Percentiles rank a stretch among this genome's conserved stretches.
These are phyloP conservation scores for Cercospora janseana DNA, from an alignment of 2,329 filamentous ascomycete species.

Conservation along the genomic window DNA sequence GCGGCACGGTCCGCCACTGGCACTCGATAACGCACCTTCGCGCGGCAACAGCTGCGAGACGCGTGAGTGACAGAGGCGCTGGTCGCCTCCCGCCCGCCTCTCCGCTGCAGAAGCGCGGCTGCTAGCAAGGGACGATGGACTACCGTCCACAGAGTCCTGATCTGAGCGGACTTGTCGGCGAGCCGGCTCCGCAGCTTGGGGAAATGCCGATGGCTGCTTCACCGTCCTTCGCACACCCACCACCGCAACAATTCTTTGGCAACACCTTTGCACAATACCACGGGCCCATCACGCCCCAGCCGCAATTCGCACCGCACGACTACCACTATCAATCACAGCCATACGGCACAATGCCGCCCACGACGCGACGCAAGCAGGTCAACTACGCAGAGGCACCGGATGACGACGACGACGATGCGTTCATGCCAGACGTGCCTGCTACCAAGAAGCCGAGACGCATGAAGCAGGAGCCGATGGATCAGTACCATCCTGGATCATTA, in stretches of 20 bases:
- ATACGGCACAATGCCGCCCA: constrained; percentile 26
- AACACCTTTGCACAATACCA: constrained; percentile 21
- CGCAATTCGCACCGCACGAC: constrained; percentile 17
- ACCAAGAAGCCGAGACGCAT: constrained; percentile 26
- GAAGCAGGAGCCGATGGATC: constrained; percentile 21
- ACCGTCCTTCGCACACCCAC: constrained; percentile 1
- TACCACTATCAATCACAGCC: constrained; percentile 24
- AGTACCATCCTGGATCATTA: constrained; percentile 13
- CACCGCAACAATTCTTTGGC: constrained; percentile 17
- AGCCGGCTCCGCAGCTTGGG: constrained; percentile 11
- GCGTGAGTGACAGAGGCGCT: no score
- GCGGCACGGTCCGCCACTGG: neutral
- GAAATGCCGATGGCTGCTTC: constrained; percentile 6
- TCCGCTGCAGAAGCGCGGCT: neutral
- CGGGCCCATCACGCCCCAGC: constrained; percentile 25
- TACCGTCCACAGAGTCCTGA: constrained; percentile 3
- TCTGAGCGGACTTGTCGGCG: constrained; percentile 9
- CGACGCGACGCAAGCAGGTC: constrained; percentile 19
- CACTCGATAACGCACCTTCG: neutral
- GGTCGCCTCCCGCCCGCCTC: no score
- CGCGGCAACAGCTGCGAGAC: neutral
- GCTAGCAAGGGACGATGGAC: constrained; percentile 1
- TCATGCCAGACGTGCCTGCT: constrained; percentile 31
- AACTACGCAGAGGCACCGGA: constrained; percentile 20
- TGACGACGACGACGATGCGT: constrained; percentile 36